Evolutionary conservation across 108 stramenopile species (phyloP), one percentile per base, ranked within the genome.

Genomic region (Nitzschia putrida): DNA sequence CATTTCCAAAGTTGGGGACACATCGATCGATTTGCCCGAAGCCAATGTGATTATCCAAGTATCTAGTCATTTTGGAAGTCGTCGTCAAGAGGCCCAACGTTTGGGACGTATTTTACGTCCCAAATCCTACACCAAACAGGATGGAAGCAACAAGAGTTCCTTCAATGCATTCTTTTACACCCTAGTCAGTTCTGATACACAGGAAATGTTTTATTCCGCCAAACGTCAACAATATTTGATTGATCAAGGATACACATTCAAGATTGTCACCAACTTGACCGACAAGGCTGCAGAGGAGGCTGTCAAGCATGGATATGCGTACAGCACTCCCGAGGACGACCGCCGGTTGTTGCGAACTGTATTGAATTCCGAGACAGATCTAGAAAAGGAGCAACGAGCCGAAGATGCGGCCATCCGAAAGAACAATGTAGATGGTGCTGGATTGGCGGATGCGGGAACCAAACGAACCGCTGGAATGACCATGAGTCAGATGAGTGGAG

Each of bases 111-210:
- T 99, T 77, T 76, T 99, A 25, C 90, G 99, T 18, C 96, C 98
- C 9, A 99, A 99, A 74, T 85, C 85, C 0, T 86, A 79, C 73
- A 92, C 96, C 42, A 80, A 88, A 80, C 78, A 79, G 44, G 92
- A 97, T 71, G 97, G 98, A n/a, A 84, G 85, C 66, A 95, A 95
- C 67, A 81, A 85, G 50, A 84, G 83, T 9, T 81, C 90, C 18
- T 99, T 98, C 88, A 97, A 99, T 69, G 98, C 98, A 8, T 98
- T 97, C 80, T 99, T 99, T 70, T 99, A 99, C 85, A 99, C 99
- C 16, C 79, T 99, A 24, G 97, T 98, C 20, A 96, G 95, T 76
- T 91, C 95, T 5, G 98, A 98, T 72, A 99, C 99, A 21, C 86
- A 90, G 65, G 99, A 99, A 68, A 98, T 98, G 97, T 97, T 92